These are phyloP conservation scores for Xanthoconium separans DNA, from an alignment of 1,284 basidiomycete species.

Conservation along the genomic window DNA sequence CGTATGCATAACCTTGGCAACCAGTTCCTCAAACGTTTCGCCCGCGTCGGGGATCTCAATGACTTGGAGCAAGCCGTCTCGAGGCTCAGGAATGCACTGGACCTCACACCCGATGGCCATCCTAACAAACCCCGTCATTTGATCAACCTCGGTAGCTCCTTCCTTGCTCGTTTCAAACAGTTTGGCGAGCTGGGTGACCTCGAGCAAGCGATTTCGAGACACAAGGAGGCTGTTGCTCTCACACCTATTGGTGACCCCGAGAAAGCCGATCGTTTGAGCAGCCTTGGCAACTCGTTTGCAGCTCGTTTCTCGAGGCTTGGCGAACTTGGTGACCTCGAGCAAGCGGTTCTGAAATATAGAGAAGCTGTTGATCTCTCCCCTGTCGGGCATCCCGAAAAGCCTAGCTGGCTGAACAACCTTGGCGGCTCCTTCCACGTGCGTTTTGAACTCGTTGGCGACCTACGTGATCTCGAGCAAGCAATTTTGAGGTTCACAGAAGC, in stretches of 20 bases:
- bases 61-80: neutral
- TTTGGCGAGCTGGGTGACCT: neutral
- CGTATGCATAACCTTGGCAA: neutral
- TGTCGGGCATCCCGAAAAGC: neutral
- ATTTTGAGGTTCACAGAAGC: neutral
- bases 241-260: neutral
- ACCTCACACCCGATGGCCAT: neutral
- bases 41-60: neutral
- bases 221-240: neutral
- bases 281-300: neutral
- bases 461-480: slow-evolving; percentile 2
- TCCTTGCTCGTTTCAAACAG: neutral
- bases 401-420: neutral
- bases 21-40: neutral
- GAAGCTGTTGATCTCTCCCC: neutral
- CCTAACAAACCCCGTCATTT: neutral
- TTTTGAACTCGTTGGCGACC: neutral
- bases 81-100: neutral
- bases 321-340: neutral
- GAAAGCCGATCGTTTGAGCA: neutral
- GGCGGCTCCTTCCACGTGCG: neutral
- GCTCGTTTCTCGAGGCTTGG: neutral
- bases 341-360: neutral
- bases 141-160: neutral
- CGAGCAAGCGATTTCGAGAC: neutral